Conservation (phyloP, 2,329 filamentous ascomycete species). For the Calonectria henricotiae region DNA sequence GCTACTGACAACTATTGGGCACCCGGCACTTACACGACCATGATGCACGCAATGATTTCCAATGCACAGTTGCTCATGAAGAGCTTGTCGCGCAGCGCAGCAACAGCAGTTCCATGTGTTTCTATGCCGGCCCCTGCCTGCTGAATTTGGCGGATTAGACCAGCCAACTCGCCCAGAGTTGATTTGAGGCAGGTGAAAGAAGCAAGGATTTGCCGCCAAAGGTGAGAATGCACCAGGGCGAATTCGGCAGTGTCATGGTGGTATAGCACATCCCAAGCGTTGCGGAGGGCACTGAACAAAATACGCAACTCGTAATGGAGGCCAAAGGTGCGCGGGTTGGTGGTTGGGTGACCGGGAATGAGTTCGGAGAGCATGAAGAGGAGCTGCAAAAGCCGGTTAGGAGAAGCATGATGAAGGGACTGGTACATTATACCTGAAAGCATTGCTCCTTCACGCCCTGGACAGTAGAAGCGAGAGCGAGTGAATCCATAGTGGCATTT, state of each 20-base stretch:
- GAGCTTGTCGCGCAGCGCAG: slow-evolving; percentile 49
- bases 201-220: slow-evolving; percentile 49
- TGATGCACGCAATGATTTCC: slow-evolving; percentile 51
- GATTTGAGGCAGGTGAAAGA: slow-evolving; percentile 33
- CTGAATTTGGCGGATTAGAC: slow-evolving; percentile 1
- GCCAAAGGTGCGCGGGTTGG: background rate
- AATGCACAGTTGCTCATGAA: slow-evolving; percentile 51
- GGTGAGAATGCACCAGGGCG: slow-evolving; percentile 41
- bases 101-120: slow-evolving; percentile 33
- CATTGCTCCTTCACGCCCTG: background rate
- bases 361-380: background rate
- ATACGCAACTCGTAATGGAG: background rate
- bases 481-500: background rate
- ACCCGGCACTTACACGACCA: slow-evolving; percentile 41
- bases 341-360: background rate
- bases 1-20: background rate
- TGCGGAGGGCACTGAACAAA: background rate
- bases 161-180: slow-evolving; percentile 19
- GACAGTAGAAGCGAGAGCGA: background rate
- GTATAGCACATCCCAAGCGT: slow-evolving; percentile 31
- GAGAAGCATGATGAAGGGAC: background rate
- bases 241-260: slow-evolving; percentile 45
- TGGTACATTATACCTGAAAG: background rate
- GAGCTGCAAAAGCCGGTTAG: background rate
- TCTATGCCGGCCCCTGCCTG: background rate